phyloP scores from a whole-genome alignment of 805 yeast species.

The Candida piceae region DNA sequence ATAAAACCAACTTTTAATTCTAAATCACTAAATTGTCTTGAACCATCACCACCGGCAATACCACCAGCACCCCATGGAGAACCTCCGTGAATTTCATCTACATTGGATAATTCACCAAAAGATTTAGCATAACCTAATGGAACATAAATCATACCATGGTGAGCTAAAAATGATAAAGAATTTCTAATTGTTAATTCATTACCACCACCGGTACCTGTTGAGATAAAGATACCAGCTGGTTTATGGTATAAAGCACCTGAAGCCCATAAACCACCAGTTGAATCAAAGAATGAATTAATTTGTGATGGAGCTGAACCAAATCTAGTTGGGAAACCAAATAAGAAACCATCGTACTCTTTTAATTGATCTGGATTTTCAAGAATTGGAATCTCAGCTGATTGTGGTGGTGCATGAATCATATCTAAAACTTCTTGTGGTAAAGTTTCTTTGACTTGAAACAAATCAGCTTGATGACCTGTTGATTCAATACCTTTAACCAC shows the following conservation, averaged over 20 bases:
- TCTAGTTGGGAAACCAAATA: slow-evolving; percentile 86
- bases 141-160: slow-evolving; percentile 76
- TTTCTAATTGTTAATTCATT: slow-evolving; percentile 69
- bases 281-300: slow-evolving; percentile 71
- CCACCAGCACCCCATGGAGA: slow-evolving; percentile 88
- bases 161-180: slow-evolving; percentile 60
- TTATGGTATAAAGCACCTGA: slow-evolving; percentile 67
- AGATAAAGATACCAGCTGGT: slow-evolving; percentile 67
- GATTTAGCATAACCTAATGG: slow-evolving; percentile 71
- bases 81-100: slow-evolving; percentile 72
- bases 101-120: slow-evolving; percentile 48
- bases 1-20: slow-evolving; percentile 60
- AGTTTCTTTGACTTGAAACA: slow-evolving; percentile 77
- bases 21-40: slow-evolving; percentile 58
- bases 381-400: slow-evolving; percentile 39
- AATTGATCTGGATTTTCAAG: slow-evolving; percentile 59
- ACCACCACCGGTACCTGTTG: slow-evolving; percentile 83
- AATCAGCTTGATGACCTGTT: slow-evolving; percentile 64
- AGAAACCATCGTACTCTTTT: slow-evolving; percentile 66
- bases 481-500: slow-evolving; percentile 62
- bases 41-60: slow-evolving; percentile 73
- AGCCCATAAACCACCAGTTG: slow-evolving; percentile 80
- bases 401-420: slow-evolving; percentile 44
- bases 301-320: slow-evolving; percentile 81
- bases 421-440: slow-evolving; percentile 53